Evolutionary conservation across 2,329 filamentous ascomycete species (phyloP), one percentile per base, ranked within the genome.

Genomic region (Fusarium euwallaceae): DNA sequence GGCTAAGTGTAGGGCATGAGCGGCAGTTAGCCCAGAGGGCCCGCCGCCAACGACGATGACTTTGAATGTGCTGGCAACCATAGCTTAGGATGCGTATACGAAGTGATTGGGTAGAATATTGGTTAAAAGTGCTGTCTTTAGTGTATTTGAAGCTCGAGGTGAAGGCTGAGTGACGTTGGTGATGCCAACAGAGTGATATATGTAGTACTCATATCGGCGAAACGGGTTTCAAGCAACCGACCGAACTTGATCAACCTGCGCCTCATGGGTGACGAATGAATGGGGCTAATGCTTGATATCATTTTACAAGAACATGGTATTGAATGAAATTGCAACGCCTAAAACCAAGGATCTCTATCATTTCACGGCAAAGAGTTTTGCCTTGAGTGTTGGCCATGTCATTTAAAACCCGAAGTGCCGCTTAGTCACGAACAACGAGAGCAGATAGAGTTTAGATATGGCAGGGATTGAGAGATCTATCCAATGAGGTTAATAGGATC

Each of bases 11-110:
- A 83, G 76, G 36, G 77, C 74, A 53, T 82, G 80, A 1, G 81
- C 81, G 6, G 80, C 74, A 7, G 73, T 74, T 3, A 83, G 60
- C 1, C 81, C 81, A 7, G 72, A 70, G 10, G 80, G 78, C 17
- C 81, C 81, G 20, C 77, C 78, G 48, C 81, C 81, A 29, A 83
- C 63, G 39, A 83, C 76, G 59, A 83, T 79, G 17, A 72, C 77
- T 48, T 70, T 67, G 20, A 76, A 76, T 27, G 29, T 34, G 20
- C 20, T 22, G 6, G 7, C 6, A 8, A 17, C 41, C 59, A 61
- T 61, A 20, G 17, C 29, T 4, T 12, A 12, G 17, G 22, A 34
- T 32, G 27, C 4, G 17, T 10, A 34, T 37, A 7, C 24, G 11
- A 37, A 6, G 20, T 37, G 6, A 34, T 32, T 58, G 7, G 11